These are phyloP conservation scores for Raddia distichophylla DNA, from an alignment of 176 grass and related monocot species.

Conservation along the genomic window DNA sequence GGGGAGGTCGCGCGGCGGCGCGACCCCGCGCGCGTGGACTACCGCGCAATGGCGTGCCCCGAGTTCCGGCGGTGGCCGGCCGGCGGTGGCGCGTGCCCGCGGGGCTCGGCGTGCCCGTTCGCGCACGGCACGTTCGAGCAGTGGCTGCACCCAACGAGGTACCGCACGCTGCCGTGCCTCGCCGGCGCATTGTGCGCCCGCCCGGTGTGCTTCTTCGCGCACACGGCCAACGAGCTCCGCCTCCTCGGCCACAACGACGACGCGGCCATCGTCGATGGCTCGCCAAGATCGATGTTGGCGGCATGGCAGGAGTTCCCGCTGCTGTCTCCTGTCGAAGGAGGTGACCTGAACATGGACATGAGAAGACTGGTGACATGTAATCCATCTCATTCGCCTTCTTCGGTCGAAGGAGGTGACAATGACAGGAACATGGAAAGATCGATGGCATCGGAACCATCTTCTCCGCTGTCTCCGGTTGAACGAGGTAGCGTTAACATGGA, in stretches of 20 bases:
- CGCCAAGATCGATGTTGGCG: conserved; percentile 51
- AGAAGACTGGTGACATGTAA: too few species aligned
- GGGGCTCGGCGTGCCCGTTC: conserved; percentile 55
- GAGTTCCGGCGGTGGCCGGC: conserved; percentile 45
- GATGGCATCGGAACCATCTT: conserved; percentile 15
- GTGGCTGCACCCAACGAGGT: conserved; percentile 80
- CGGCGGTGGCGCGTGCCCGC: conserved; percentile 52
- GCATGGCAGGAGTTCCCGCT: conserved; percentile 41
- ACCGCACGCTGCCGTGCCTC: conserved; percentile 74
- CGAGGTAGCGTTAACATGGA: neutral
- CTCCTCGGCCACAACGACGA: conserved; percentile 39
- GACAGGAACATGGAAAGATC: too few species aligned
- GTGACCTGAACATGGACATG: too few species aligned
- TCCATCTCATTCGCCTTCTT: conserved; percentile 1
- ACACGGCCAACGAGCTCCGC: conserved; percentile 60
- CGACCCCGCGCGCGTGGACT: conserved; percentile 65
- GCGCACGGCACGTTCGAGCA: conserved; percentile 84
- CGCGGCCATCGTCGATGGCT: neutral
- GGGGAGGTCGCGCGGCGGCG: conserved; percentile 76
- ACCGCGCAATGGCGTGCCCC: conserved; percentile 65
- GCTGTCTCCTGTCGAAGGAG: conserved; percentile 26
- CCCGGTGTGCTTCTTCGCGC: conserved; percentile 88
- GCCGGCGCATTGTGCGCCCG: conserved; percentile 49
- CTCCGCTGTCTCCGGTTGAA: conserved; percentile 53
- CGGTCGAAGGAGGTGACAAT: too few species aligned